A percentile compares a stretch with the other conserved stretches of the same genome.
Evolutionary conservation across 2,329 filamentous ascomycete genomes (phyloP).

Genomic region (Xylaria sp.): DNA sequence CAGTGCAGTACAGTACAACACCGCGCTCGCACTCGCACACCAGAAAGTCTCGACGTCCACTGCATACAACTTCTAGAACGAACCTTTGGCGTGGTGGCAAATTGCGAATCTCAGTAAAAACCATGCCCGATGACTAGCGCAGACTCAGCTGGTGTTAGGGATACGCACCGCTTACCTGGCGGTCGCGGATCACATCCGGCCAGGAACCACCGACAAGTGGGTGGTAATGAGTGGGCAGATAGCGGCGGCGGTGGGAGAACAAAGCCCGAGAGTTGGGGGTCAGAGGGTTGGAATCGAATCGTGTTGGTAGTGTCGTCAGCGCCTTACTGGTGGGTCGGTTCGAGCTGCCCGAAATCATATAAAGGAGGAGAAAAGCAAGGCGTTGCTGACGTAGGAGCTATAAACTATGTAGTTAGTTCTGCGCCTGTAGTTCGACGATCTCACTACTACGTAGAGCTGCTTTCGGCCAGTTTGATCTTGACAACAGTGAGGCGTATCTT

Average conservation of each 20-base stretch:
- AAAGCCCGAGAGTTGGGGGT: background rate
- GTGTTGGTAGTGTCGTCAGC: conserved; percentile 2
- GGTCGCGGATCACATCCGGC: conserved; percentile 45
- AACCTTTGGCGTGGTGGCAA: conserved; percentile 23
- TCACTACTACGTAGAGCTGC: conserved; percentile 8
- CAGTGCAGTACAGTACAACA: background rate
- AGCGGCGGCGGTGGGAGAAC: conserved; percentile 1
- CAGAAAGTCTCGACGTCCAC: background rate
- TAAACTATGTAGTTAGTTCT: conserved; percentile 4
- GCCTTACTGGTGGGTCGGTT: conserved; percentile 9
- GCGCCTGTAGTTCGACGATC: conserved; percentile 11
- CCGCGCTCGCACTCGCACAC: background rate
- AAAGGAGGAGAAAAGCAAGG: conserved; percentile 1
- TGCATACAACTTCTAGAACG: conserved; percentile 10
- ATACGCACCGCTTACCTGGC: conserved; percentile 38
- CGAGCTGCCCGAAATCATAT: conserved; percentile 9
- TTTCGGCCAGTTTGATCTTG: conserved; percentile 11
- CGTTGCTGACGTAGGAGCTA: conserved; percentile 19
- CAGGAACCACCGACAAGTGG: conserved; percentile 31
- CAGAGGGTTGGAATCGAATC: conserved; percentile 21
- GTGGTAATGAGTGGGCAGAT: background rate
- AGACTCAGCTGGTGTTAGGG: conserved; percentile 31
- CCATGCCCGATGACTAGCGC: conserved; percentile 8
- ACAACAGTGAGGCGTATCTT: conserved; percentile 20
- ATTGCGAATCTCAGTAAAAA: conserved; percentile 26